Evolutionary conservation across 495 filamentous ascomycete species (phyloP).

Genomic region (Lindgomyces ingoldianus): DNA sequence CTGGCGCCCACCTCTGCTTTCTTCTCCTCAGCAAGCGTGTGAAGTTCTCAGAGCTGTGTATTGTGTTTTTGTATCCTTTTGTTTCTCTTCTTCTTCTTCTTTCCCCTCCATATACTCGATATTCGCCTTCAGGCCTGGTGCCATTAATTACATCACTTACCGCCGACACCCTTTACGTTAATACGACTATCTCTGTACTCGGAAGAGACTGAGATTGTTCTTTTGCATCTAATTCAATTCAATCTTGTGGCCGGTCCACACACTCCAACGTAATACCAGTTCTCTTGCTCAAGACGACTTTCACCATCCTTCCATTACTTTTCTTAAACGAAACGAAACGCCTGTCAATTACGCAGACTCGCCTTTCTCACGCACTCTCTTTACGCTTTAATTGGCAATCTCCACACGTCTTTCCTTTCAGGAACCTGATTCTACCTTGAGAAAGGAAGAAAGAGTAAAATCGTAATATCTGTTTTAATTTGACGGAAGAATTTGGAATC

Average conservation of each 20-base stretch:
- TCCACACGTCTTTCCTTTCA: constrained; percentile 17
- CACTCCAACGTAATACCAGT: constrained; percentile 40
- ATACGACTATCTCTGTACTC: constrained; percentile 24
- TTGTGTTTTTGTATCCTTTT: constrained; percentile 39
- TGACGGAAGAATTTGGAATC: constrained; percentile 19
- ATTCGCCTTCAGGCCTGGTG: constrained; percentile 36
- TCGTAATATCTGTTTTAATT: constrained; percentile 15
- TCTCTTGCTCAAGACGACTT: constrained; percentile 46
- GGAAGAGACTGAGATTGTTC: constrained; percentile 23
- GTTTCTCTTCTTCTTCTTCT: constrained; percentile 37
- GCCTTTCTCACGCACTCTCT: constrained; percentile 29
- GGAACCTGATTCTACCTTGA: too few species aligned
- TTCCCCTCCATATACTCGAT: constrained; percentile 22
- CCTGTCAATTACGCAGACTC: constrained; percentile 24
- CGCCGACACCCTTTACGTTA: constrained; percentile 18
- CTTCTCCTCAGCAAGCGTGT: constrained; percentile 48
- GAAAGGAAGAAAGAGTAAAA: constrained; percentile 21
- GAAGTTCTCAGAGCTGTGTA: constrained; percentile 44
- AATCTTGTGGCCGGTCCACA: constrained; percentile 46
- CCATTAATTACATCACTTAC: constrained; percentile 33
- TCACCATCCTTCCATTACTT: constrained; percentile 7
- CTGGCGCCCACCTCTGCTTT: constrained; percentile 31
- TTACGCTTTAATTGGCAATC: constrained; percentile 26
- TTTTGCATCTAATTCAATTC: constrained; percentile 35
- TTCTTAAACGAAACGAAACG: constrained; percentile 5